Evolutionary conservation across 768 basidiomycete species (phyloP).

Genomic region (Chlorophyllum brunneum): DNA sequence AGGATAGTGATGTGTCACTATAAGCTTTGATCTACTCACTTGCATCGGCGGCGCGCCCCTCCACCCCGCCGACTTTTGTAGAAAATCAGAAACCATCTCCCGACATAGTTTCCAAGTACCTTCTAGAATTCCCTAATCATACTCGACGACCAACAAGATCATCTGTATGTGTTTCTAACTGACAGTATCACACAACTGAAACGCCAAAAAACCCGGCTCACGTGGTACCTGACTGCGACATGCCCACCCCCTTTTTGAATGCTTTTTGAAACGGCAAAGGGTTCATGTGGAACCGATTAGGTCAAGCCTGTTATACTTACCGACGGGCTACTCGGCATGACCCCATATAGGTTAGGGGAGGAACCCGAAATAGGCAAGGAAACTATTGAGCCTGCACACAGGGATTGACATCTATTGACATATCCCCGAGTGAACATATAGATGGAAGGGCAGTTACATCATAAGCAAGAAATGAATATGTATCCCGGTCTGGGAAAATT

Average conservation of each 20-base stretch:
- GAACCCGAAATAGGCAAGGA: not conserved
- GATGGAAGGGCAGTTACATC: constrained; percentile 1
- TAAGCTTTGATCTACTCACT: not conserved
- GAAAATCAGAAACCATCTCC: too few relatives aligned
- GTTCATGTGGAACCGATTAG: not conserved
- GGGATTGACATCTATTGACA: constrained; percentile 12
- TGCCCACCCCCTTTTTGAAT: too few relatives aligned
- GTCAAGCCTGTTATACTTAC: not conserved
- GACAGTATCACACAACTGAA: too few relatives aligned
- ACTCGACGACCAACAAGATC: too few relatives aligned
- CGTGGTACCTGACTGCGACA: too few relatives aligned
- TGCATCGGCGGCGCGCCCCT: too few relatives aligned
- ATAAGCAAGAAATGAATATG: not conserved
- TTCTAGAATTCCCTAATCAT: too few relatives aligned
- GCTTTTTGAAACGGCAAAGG: not conserved
- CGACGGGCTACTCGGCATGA: constrained; percentile 10
- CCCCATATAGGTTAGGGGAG: not conserved
- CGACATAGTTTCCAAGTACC: too few relatives aligned
- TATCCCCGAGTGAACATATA: constrained; percentile 3
- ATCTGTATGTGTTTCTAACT: too few relatives aligned
- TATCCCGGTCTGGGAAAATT: not conserved
- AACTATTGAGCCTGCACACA: not conserved
- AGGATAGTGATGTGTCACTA: not conserved
- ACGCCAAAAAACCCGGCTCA: too few relatives aligned
- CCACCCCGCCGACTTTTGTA: too few relatives aligned